A percentile compares a stretch with the other conserved stretches of the same genome.
Conservation (phyloP, 2,329 filamentous ascomycete species). For the Pseudogymnoascus sp. region DNA sequence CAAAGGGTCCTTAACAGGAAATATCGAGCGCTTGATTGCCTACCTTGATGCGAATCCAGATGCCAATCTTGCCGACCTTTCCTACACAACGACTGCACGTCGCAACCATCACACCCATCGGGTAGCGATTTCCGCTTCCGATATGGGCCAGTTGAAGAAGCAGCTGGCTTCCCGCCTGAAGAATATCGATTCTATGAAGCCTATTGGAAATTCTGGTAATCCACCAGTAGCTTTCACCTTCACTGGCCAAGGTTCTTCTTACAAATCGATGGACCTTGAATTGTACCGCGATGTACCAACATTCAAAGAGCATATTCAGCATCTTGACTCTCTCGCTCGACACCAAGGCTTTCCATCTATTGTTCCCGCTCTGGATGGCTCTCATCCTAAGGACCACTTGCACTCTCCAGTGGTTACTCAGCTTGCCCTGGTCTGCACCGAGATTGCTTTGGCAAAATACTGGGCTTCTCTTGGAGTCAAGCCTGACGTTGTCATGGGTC, state of each 20-base stretch:
- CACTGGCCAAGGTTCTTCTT: conserved; percentile 33
- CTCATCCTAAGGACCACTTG: conserved; percentile 30
- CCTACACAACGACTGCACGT: conserved; percentile 28
- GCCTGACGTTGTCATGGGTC: conserved; percentile 46
- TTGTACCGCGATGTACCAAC: conserved; percentile 30
- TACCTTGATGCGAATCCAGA: conserved; percentile 14
- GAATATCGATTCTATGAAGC: neutral
- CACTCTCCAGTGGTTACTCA: conserved; percentile 43
- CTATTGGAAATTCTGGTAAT: conserved; percentile 1
- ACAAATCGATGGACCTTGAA: conserved; percentile 31
- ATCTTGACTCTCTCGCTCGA: conserved; percentile 20
- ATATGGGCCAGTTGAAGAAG: conserved; percentile 20
- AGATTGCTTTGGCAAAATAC: conserved; percentile 45
- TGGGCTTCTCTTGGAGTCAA: conserved; percentile 46
- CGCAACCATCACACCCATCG: conserved; percentile 50
- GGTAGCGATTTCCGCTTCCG: conserved; percentile 36
- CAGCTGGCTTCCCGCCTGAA: conserved; percentile 8
- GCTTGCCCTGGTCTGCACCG: conserved; percentile 41
- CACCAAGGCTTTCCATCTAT: conserved; percentile 23
- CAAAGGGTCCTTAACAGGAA: conserved; percentile 11
- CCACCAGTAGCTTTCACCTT: conserved; percentile 9
- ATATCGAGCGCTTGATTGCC: conserved; percentile 12
- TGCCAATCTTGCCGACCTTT: conserved; percentile 11
- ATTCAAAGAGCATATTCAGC: conserved; percentile 20
- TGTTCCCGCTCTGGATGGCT: conserved; percentile 35